Conservation (phyloP, 306 rosid genomes). For the Adenanthera pavonina region DNA sequence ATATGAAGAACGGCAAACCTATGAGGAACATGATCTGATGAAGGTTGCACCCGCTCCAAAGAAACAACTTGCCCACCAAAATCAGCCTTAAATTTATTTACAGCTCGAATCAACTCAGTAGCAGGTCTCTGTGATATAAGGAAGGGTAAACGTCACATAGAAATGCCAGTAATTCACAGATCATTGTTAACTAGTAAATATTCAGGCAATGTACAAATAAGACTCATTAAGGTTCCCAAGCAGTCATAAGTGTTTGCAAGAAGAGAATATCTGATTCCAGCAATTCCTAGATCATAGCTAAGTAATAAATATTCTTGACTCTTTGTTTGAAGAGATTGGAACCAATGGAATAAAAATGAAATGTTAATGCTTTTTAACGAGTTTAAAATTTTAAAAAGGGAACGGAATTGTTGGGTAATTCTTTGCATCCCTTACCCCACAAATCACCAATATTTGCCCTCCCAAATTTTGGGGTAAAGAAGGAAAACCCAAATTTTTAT, state of each 20-base stretch:
- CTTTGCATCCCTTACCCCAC: neutral
- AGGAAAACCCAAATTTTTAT: neutral
- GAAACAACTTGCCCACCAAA: conserved; percentile 92
- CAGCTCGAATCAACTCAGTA: conserved; percentile 85
- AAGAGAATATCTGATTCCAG: neutral
- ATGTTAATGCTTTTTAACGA: neutral
- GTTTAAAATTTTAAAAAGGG: neutral
- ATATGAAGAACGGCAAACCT: conserved; percentile 53
- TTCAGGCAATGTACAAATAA: conserved; percentile 29
- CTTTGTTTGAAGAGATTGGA: neutral
- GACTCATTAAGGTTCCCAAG: conserved; percentile 22
- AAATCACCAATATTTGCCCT: neutral
- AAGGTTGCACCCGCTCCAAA: conserved; percentile 96
- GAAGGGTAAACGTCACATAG: conserved; percentile 5
- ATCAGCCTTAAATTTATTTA: conserved; percentile 87
- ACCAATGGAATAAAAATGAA: neutral
- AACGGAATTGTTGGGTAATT: neutral
- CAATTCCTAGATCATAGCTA: conserved; percentile 25
- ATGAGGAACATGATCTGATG: conserved; percentile 96
- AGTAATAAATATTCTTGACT: neutral
- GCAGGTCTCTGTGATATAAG: conserved; percentile 70
- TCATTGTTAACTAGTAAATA: conserved; percentile 18
- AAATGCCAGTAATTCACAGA: conserved; percentile 26
- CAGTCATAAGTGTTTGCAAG: neutral
- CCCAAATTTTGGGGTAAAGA: neutral